These are phyloP conservation scores for Rhizopus stolonifer DNA, from an alignment of 371 early-diverging fungal genomes.

Conservation along the genomic window DNA sequence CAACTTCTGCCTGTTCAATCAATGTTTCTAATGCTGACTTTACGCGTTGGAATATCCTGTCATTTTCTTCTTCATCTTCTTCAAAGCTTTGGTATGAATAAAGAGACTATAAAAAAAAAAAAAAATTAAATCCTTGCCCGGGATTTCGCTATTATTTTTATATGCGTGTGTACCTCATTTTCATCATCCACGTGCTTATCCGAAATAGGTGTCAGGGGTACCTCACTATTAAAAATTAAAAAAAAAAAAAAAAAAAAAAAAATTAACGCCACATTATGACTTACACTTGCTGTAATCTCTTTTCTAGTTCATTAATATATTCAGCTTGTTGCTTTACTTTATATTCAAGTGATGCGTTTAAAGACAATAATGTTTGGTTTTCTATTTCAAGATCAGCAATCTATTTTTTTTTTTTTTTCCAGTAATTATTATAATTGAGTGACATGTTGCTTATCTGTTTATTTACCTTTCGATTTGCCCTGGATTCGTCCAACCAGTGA, in stretches of 20 bases:
- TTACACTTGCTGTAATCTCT: conserved; percentile 26
- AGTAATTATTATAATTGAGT: too few species aligned
- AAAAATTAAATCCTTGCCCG: too few species aligned
- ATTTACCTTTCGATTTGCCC: conserved; percentile 33
- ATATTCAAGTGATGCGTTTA: conserved; percentile 45
- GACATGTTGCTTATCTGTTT: too few species aligned
- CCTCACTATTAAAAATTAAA: conserved; percentile 27
- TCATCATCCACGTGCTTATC: conserved; percentile 18
- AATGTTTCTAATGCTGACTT: conserved; percentile 23
- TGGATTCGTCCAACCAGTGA: conserved; percentile 36
- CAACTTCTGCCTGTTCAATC: conserved; percentile 29
- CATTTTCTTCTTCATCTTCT: conserved; percentile 10
- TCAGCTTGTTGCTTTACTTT: conserved; percentile 41
- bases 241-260: too few species aligned
- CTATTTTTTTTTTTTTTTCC: too few species aligned
- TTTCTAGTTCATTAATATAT: conserved; percentile 44
- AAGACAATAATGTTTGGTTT: conserved; percentile 40
- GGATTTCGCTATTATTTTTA: too few species aligned
- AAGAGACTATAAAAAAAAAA: neutral
- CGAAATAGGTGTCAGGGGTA: conserved; percentile 29
- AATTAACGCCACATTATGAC: too few species aligned
- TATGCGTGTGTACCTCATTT: conserved; percentile 4
- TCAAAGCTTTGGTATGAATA: neutral
- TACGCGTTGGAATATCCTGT: conserved; percentile 27
- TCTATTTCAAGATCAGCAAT: conserved; percentile 56